A percentile compares a stretch with the other conserved stretches of the same genome.
Conservation (phyloP, 2,329 filamentous ascomycete species). For the Xylariaceae sp. region DNA sequence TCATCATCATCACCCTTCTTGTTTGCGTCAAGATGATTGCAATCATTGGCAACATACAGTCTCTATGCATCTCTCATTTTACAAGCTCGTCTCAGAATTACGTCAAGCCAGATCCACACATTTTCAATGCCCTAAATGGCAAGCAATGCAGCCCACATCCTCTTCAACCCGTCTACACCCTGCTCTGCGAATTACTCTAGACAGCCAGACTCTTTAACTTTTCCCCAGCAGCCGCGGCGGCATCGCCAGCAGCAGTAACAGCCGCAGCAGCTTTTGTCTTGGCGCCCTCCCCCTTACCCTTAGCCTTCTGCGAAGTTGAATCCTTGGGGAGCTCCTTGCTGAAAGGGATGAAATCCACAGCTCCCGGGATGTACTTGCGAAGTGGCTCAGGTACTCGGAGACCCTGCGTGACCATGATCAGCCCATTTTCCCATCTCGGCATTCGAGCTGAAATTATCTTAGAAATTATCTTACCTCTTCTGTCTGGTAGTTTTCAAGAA, state of each 20-base stretch:
- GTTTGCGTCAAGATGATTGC: too few species aligned
- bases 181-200: not conserved
- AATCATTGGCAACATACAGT: too few species aligned
- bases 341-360: not conserved
- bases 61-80: too few species aligned
- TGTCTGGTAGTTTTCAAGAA: conserved; percentile 96
- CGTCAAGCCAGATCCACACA: too few species aligned
- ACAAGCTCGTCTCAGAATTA: too few species aligned
- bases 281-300: not conserved
- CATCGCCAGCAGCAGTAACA: too few species aligned
- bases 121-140: too few species aligned
- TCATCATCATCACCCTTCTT: too few species aligned
- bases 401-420: conserved; percentile 53
- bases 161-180: too few species aligned
- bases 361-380: conserved; percentile 59
- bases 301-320: not conserved
- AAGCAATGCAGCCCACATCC: too few species aligned
- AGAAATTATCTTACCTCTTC: conserved; percentile 71
- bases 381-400: conserved; percentile 71
- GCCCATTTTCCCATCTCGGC: not conserved
- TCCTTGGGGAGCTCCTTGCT: not conserved
- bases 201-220: not conserved
- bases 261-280: not conserved
- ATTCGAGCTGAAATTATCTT: too few species aligned
- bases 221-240: too few species aligned